A percentile compares a stretch with the other conserved stretches of the same genome.
phyloP scores from a whole-genome alignment of 148 eudicot genomes.

The Arctostaphylos glauca region DNA sequence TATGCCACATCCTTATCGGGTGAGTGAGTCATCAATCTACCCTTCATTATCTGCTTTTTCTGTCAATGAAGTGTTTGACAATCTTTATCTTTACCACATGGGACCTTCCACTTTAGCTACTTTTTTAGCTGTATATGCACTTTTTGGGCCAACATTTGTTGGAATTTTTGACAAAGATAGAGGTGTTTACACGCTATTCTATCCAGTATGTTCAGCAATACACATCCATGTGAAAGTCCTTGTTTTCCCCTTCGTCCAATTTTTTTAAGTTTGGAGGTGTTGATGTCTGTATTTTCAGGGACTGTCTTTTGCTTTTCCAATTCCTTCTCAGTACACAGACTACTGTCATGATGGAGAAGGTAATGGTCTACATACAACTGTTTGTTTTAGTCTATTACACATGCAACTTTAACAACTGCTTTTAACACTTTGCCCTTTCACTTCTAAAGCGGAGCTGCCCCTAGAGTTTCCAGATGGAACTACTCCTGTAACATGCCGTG shows the following conservation, averaged over 20 bases:
- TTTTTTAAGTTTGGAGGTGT: conserved; percentile 1
- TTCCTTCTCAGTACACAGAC: conserved; percentile 76
- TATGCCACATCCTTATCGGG: conserved; percentile 86
- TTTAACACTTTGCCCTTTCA: not conserved
- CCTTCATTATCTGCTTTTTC: not conserved
- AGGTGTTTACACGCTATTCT: conserved; percentile 76
- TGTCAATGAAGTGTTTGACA: not conserved
- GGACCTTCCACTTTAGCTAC: conserved; percentile 92
- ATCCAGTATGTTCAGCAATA: conserved; percentile 58
- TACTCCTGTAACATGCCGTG: conserved; percentile 91
- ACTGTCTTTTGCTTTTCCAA: conserved; percentile 88
- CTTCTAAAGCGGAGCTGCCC: conserved; percentile 64
- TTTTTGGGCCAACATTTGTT: conserved; percentile 95
- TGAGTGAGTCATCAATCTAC: conserved; percentile 31
- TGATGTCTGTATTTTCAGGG: conserved; percentile 56
- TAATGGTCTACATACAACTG: conserved; percentile 16
- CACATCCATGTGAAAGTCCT: not conserved
- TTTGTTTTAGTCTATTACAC: no score
- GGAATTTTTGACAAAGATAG: conserved; percentile 86
- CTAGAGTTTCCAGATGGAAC: conserved; percentile 98
- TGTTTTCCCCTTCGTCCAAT: not conserved
- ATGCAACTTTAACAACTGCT: not conserved
- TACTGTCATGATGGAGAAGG: conserved; percentile 81
- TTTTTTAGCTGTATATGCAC: conserved; percentile 87
- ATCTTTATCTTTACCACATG: conserved; percentile 39